A percentile compares a stretch with the other conserved stretches of the same genome.
Evolutionary conservation across 2,329 filamentous ascomycete genomes (phyloP).

Genomic region (Colletotrichum limetticola): DNA sequence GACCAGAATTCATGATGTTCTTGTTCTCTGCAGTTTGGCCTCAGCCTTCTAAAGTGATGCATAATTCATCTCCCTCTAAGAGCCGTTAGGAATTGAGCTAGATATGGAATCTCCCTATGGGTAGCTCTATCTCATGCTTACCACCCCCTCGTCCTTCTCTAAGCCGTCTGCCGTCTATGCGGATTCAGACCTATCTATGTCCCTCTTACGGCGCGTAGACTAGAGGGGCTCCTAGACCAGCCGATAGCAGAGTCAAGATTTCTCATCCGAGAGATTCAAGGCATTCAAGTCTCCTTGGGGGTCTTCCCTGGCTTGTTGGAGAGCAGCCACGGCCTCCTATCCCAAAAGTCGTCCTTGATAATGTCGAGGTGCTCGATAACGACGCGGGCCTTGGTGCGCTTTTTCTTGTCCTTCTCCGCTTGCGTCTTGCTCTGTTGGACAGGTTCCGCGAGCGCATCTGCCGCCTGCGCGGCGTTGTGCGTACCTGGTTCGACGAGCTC

Average conservation of each 20-base stretch:
- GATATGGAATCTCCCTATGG: background rate
- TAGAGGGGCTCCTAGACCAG: too few relatives aligned
- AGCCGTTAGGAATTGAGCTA: background rate
- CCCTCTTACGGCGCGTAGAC: background rate
- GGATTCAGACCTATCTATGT: background rate
- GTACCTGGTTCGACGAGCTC: constrained; percentile 72
- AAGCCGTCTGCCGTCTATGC: background rate
- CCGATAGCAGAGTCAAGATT: background rate
- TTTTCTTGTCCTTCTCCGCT: constrained; percentile 83
- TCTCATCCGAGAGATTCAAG: background rate
- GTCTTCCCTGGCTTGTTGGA: constrained; percentile 79
- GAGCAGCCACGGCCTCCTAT: constrained; percentile 83
- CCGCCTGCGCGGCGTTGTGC: constrained; percentile 57
- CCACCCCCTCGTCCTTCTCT: background rate
- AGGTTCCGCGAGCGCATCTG: constrained; percentile 63
- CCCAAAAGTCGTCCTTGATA: constrained; percentile 96
- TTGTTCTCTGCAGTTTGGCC: background rate
- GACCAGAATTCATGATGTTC: background rate
- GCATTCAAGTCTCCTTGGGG: constrained; percentile 64
- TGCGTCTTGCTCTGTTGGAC: constrained; percentile 79
- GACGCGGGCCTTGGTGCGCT: constrained; percentile 81
- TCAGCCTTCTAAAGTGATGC: background rate
- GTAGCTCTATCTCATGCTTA: background rate
- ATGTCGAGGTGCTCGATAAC: constrained; percentile 90
- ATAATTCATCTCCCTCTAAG: background rate